Evolutionary conservation across 2,329 filamentous ascomycete genomes (phyloP).

Genomic region (Lasiodiplodia citricola): DNA sequence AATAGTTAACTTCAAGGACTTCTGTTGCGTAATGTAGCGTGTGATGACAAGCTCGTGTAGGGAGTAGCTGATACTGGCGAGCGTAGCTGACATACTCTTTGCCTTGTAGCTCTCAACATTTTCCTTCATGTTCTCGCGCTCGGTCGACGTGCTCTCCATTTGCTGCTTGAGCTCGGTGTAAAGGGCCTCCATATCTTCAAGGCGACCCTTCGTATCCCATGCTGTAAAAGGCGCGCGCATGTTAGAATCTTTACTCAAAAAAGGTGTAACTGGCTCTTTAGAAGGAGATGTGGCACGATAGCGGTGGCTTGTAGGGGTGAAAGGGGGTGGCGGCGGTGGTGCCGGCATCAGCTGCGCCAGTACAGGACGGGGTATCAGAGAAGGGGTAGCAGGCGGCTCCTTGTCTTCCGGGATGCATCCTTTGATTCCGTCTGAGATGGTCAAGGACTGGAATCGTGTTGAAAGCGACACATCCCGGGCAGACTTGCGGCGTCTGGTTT

Average conservation of each 20-base stretch:
- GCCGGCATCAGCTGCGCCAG: slow-evolving; percentile 28
- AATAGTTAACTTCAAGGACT: slow-evolving; percentile 30
- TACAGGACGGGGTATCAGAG: slow-evolving; percentile 25
- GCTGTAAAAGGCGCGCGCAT: slow-evolving; percentile 61
- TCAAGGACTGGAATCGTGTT: slow-evolving; percentile 18
- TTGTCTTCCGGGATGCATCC: slow-evolving; percentile 24
- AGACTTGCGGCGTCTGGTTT: not conserved
- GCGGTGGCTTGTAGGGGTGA: not conserved
- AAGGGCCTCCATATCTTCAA: slow-evolving; percentile 77
- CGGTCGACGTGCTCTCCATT: slow-evolving; percentile 70
- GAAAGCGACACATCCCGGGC: slow-evolving; percentile 18
- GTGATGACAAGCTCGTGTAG: slow-evolving; percentile 17
- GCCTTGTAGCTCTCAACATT: slow-evolving; percentile 75
- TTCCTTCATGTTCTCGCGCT: slow-evolving; percentile 74
- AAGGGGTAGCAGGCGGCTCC: slow-evolving; percentile 24
- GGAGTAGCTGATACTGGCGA: slow-evolving; percentile 23
- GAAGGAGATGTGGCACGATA: slow-evolving; percentile 14
- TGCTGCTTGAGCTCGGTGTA: slow-evolving; percentile 74
- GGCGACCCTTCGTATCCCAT: slow-evolving; percentile 79
- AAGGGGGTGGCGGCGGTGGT: not conserved
- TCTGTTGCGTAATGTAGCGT: not conserved
- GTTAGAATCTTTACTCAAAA: slow-evolving; percentile 78
- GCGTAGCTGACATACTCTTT: slow-evolving; percentile 63
- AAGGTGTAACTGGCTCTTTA: slow-evolving; percentile 43
- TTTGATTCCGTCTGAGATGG: not conserved